These are phyloP conservation scores for Umbelopsis vinacea DNA, from an alignment of 192 early-diverging fungal genomes.

Conservation along the genomic window DNA sequence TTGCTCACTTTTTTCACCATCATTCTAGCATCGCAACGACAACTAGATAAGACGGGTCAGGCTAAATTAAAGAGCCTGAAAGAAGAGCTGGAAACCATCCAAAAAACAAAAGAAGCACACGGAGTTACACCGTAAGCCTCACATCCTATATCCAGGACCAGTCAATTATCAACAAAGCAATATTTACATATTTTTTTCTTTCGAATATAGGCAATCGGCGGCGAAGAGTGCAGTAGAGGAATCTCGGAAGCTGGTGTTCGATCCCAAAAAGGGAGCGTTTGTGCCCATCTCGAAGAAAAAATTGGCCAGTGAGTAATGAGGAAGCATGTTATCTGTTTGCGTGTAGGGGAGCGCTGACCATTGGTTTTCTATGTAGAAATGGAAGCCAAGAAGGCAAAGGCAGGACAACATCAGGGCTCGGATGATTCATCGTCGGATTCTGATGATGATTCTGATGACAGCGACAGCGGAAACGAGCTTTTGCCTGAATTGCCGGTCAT, in stretches of 20 bases:
- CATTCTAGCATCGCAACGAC: slow-evolving; percentile 37
- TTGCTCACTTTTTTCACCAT: slow-evolving; percentile 2
- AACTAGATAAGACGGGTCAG: slow-evolving; percentile 51
- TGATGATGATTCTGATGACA: slow-evolving; percentile 1
- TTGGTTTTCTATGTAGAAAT: background rate
- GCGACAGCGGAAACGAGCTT: background rate
- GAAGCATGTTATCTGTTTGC: background rate
- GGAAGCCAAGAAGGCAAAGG: slow-evolving; percentile 6
- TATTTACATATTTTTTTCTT: background rate
- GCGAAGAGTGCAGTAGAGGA: slow-evolving; percentile 24
- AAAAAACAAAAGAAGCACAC: slow-evolving; percentile 58
- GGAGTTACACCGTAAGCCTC: slow-evolving; percentile 3
- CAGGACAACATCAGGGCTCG: background rate
- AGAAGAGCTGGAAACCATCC: slow-evolving; percentile 57
- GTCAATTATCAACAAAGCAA: background rate
- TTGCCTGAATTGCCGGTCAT: slow-evolving; percentile 7
- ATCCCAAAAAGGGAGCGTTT: slow-evolving; percentile 38
- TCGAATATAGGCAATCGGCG: slow-evolving; percentile 3
- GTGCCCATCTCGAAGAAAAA: slow-evolving; percentile 28
- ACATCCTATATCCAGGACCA: background rate
- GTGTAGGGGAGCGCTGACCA: background rate
- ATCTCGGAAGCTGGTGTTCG: slow-evolving; percentile 39
- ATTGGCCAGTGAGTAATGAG: background rate
- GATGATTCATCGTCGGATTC: slow-evolving; percentile 10
- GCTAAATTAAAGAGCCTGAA: slow-evolving; percentile 48